Conservation (phyloP, 2,329 filamentous ascomycete genomes). For the Gaeumannomyces tritici region DNA sequence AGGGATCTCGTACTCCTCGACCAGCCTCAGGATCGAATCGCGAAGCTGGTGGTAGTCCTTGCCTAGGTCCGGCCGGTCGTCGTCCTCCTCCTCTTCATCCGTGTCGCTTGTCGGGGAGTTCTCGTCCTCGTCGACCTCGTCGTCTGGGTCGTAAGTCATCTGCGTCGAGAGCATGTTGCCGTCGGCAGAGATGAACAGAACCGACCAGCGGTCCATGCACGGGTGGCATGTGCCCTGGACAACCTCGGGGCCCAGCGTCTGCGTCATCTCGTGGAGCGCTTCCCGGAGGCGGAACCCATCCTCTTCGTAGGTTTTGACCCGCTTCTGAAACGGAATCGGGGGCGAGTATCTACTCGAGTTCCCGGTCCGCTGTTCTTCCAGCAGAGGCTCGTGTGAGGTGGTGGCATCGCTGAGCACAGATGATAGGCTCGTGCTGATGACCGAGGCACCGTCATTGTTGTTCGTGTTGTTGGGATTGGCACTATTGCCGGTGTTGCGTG, state of each 20-base stretch:
- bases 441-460: constrained; percentile 57
- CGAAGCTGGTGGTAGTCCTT: constrained; percentile 76
- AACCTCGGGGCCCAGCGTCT: constrained; percentile 53
- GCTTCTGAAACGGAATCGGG: constrained; percentile 35
- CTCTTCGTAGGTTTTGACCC: constrained; percentile 46
- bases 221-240: constrained; percentile 64
- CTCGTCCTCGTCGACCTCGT: constrained; percentile 54
- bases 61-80: constrained; percentile 54
- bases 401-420: constrained; percentile 63
- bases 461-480: neutral
- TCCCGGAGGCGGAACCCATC: constrained; percentile 56
- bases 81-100: constrained; percentile 49
- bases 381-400: constrained; percentile 53
- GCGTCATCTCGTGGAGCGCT: constrained; percentile 62
- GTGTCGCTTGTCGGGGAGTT: constrained; percentile 50
- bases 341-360: constrained; percentile 44
- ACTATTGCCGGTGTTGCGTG: constrained; percentile 24
- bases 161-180: constrained; percentile 60
- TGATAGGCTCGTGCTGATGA: constrained; percentile 63
- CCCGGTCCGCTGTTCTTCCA: constrained; percentile 43
- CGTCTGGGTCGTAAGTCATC: constrained; percentile 63
- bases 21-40: constrained; percentile 69
- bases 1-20: constrained; percentile 74
- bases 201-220: constrained; percentile 74
- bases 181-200: constrained; percentile 68